Conservation (phyloP, 305 asterid genomes). For the Solanum hybrid region DNA sequence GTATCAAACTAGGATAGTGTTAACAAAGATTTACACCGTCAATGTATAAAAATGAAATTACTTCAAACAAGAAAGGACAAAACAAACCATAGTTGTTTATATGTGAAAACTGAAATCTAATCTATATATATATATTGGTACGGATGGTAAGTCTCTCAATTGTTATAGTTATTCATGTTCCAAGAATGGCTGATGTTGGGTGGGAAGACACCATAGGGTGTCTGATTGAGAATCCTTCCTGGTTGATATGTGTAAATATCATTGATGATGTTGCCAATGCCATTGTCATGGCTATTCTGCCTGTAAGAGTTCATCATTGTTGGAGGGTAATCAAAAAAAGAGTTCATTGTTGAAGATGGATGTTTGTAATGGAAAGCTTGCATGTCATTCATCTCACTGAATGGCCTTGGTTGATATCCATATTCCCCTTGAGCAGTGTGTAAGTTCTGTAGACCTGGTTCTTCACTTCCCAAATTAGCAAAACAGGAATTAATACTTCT, state of each 20-base stretch:
- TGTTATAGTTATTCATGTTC: slow-evolving; percentile 3
- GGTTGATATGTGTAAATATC: slow-evolving; percentile 15
- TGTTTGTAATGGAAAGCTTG: slow-evolving; percentile 21
- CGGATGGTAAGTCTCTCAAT: not conserved
- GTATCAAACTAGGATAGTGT: not conserved
- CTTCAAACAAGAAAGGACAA: not conserved
- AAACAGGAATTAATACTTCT: not conserved
- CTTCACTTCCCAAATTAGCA: slow-evolving; percentile 10
- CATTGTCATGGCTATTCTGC: slow-evolving; percentile 17
- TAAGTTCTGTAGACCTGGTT: slow-evolving; percentile 12
- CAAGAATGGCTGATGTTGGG: not conserved
- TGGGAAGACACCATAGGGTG: slow-evolving; percentile 7
- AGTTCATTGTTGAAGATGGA: slow-evolving; percentile 11
- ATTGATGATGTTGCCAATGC: not conserved
- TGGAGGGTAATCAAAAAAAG: slow-evolving; percentile 6
- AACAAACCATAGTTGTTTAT: not conserved
- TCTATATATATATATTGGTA: not conserved
- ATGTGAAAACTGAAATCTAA: not conserved
- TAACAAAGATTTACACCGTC: not conserved
- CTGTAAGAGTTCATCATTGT: slow-evolving; percentile 12
- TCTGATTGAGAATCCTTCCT: slow-evolving; percentile 12
- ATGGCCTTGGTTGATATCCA: slow-evolving; percentile 16
- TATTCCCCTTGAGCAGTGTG: slow-evolving; percentile 15
- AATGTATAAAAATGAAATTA: not conserved
- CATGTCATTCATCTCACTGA: slow-evolving; percentile 17